Base-by-base conservation (phyloP, 805 yeast genomes). In the Pichia occidentalis region DNA sequence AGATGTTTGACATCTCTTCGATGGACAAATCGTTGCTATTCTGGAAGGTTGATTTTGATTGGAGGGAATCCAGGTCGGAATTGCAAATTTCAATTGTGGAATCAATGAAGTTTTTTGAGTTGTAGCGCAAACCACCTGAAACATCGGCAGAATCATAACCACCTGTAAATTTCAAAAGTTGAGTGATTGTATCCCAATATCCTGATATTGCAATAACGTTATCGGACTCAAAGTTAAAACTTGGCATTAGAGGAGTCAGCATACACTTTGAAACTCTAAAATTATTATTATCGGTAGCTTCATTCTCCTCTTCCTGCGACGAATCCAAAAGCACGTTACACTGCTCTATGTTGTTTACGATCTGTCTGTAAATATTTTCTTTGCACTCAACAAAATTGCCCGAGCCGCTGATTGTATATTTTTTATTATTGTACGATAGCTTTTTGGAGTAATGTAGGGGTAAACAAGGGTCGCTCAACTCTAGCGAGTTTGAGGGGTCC, bases 161-260 rank as follows among this genome's bases (percentile, higher is more conserved):
- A 13, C 39, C 34, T 9, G 52, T 49, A 13, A 63, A 59, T 9
- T 63, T 56, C 25, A 73, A 50, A 26, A 75, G 57, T 34, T 65
- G 63, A n/a, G 68, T 66, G 27, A 77, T 61, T 4, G 78, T 71
- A 48, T 77, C 77, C 77, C 81, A 77, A 51, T 77, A 77, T 4
- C 82, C 84, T 43, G 81, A 75, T 7, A 79, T 80, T 0, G 84
- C 85, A 28, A 75, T 61, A 40, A 79, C 78, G 40, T 69, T 71
- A 45, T 73, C 70, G 24, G 70, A 59, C 33, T 71, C 71, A 49
- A 77, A 75, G 46, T 72, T 77, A 56, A 77, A 71, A 7, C 71
- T 60, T 0, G 84, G 85, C 21, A 73, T 62, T 16, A 66, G 53
- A 45, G 75, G 77, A 32, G 67, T 64, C 29, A 76, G 52, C 10